Evolutionary conservation across 2,329 filamentous ascomycete genomes (phyloP).

Genomic region (Aspergillus unguis): DNA sequence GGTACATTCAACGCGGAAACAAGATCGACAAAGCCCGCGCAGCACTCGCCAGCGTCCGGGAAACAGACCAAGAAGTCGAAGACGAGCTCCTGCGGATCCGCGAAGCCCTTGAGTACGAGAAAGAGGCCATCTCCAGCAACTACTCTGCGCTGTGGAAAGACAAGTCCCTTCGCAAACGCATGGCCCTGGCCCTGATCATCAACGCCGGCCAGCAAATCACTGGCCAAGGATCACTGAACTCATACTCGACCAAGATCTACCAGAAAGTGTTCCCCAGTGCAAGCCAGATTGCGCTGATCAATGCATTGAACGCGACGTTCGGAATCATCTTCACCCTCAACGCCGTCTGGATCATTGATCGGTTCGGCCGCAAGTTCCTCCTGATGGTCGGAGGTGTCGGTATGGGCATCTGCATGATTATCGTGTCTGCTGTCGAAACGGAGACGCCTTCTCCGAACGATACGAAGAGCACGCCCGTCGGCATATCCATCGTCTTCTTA

Average conservation of each 20-base stretch:
- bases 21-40: constrained; percentile 59
- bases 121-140: constrained; percentile 61
- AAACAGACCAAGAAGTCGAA: constrained; percentile 63
- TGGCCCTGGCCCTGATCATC: constrained; percentile 62
- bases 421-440: constrained; percentile 57
- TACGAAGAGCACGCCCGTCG: constrained; percentile 58
- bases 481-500: constrained; percentile 66
- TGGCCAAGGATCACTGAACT: constrained; percentile 69
- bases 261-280: constrained; percentile 62
- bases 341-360: constrained; percentile 69
- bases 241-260: constrained; percentile 71
- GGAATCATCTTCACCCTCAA: constrained; percentile 71
- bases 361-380: constrained; percentile 67
- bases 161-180: constrained; percentile 63
- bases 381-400: constrained; percentile 66
- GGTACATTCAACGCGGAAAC: constrained; percentile 56
- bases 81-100: constrained; percentile 63
- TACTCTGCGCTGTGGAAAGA: constrained; percentile 69
- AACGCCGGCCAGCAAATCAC: constrained; percentile 71
- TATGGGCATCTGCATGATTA: constrained; percentile 68
- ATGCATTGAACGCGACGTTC: constrained; percentile 69
- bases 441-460: constrained; percentile 54
- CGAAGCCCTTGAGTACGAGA: constrained; percentile 68
- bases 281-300: constrained; percentile 66
- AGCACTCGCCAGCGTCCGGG: constrained; percentile 59